Percentiles rank a stretch among this genome's conserved stretches.
phyloP scores from a whole-genome alignment of 345 rosid genomes.

The Melaleuca alternifolia region DNA sequence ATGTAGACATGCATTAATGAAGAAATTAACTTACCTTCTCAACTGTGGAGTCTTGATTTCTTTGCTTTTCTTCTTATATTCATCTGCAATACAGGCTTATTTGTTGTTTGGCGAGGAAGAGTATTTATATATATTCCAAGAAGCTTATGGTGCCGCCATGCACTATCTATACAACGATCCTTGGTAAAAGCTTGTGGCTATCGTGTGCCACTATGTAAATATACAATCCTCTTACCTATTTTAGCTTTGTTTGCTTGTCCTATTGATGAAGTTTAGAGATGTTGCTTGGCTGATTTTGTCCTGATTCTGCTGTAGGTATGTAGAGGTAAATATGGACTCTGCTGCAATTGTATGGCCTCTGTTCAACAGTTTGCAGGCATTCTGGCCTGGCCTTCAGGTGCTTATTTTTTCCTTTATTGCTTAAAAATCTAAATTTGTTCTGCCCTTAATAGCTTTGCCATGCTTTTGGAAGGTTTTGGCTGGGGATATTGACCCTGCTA shows the following conservation, averaged over 20 bases:
- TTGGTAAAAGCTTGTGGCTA: conserved; percentile 53
- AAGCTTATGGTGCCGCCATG: conserved; percentile 92
- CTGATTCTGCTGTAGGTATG: conserved; percentile 54
- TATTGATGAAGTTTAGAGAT: not conserved
- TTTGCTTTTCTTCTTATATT: not conserved
- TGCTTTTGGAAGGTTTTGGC: conserved; percentile 71
- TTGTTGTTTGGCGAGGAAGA: conserved; percentile 93
- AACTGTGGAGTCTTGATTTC: not conserved
- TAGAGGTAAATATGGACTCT: conserved; percentile 99
- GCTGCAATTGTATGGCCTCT: conserved; percentile 94
- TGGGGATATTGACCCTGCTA: conserved; percentile 92
- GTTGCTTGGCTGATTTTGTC: not conserved
- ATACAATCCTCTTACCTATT: conserved; percentile 3
- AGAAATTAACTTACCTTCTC: not conserved
- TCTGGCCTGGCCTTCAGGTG: conserved; percentile 99
- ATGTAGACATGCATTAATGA: not conserved
- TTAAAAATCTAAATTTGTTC: not conserved
- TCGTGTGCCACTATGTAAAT: conserved; percentile 10
- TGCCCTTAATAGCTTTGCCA: not conserved
- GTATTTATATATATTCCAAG: conserved; percentile 82
- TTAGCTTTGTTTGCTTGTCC: not conserved
- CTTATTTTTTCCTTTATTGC: not conserved
- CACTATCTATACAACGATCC: conserved; percentile 87
- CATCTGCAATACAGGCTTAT: conserved; percentile 59
- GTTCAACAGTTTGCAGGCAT: conserved; percentile 97